These are phyloP conservation scores for Lachancea sp. DNA, from an alignment of 805 yeast genomes.

Conservation along the genomic window DNA sequence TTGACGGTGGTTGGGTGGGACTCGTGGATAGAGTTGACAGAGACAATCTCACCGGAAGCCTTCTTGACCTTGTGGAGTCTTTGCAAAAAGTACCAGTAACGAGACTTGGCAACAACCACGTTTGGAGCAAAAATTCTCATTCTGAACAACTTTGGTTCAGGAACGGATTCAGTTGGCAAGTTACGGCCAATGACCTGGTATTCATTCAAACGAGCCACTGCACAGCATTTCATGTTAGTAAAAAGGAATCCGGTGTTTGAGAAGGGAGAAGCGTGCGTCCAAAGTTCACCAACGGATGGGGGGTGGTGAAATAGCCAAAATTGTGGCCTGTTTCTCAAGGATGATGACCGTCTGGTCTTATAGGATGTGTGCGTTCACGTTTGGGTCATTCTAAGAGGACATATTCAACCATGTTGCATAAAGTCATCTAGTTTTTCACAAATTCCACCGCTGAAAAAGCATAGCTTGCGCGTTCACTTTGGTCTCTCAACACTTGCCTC, in stretches of 20 bases:
- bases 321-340: no score
- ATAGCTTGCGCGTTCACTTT: not conserved
- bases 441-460: not conserved
- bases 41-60: slow-evolving; percentile 98
- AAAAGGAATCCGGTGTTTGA: not conserved
- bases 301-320: no score
- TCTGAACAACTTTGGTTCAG: slow-evolving; percentile 99
- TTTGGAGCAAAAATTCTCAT: slow-evolving; percentile 99
- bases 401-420: no score
- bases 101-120: slow-evolving; percentile 98
- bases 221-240: not conserved
- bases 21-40: slow-evolving; percentile 87
- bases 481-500: not conserved
- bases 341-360: no score
- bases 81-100: slow-evolving; percentile 99
- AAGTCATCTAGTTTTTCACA: not conserved
- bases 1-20: slow-evolving; percentile 97
- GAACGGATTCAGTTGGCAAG: slow-evolving; percentile 97
- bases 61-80: slow-evolving; percentile 99
- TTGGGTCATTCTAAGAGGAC: no score
- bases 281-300: no score
- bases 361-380: no score
- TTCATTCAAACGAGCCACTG: slow-evolving; percentile 96
- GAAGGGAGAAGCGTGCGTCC: no score
- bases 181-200: slow-evolving; percentile 99